These are phyloP conservation scores for Phymatotrichopsis omnivora DNA, from an alignment of 2,329 filamentous ascomycete species.

Conservation along the genomic window DNA sequence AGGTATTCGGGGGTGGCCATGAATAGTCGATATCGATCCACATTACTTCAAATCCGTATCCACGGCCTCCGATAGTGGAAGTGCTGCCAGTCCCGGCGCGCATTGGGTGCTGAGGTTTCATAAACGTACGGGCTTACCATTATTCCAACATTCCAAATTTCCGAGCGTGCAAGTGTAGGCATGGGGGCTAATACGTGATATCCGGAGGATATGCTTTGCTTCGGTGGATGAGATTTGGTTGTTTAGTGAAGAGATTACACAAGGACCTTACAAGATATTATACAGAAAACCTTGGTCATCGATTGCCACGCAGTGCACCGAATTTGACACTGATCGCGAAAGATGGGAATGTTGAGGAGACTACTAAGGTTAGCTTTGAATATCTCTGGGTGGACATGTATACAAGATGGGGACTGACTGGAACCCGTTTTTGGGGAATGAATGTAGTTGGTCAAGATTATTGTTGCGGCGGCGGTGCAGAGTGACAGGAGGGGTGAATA, in stretches of 20 bases:
- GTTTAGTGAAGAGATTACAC: conserved; percentile 30
- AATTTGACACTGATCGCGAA: conserved; percentile 31
- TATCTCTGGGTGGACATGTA: neutral
- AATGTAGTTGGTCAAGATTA: conserved; percentile 30
- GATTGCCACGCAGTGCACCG: conserved; percentile 28
- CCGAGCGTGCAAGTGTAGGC: neutral
- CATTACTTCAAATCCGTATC: conserved; percentile 28
- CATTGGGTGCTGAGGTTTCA: conserved; percentile 31
- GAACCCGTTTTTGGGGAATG: neutral
- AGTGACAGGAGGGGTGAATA: conserved; percentile 31
- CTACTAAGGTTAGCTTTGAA: conserved; percentile 26
- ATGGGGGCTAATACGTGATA: neutral
- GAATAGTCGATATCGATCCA: conserved; percentile 31
- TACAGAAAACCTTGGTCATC: conserved; percentile 29
- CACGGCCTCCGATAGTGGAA: conserved; percentile 24
- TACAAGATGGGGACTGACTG: neutral
- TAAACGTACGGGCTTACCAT: conserved; percentile 22
- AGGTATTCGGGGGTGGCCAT: neutral
- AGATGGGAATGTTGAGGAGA: conserved; percentile 29
- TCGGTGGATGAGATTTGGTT: too few species aligned
- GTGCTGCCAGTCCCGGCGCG: conserved; percentile 24
- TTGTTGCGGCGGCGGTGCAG: conserved; percentile 31
- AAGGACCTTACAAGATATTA: conserved; percentile 30
- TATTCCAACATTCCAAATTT: neutral
- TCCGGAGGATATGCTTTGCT: neutral